phyloP scores from a whole-genome alignment of 495 filamentous ascomycete species.

The Aspergillus olivimuriae region DNA sequence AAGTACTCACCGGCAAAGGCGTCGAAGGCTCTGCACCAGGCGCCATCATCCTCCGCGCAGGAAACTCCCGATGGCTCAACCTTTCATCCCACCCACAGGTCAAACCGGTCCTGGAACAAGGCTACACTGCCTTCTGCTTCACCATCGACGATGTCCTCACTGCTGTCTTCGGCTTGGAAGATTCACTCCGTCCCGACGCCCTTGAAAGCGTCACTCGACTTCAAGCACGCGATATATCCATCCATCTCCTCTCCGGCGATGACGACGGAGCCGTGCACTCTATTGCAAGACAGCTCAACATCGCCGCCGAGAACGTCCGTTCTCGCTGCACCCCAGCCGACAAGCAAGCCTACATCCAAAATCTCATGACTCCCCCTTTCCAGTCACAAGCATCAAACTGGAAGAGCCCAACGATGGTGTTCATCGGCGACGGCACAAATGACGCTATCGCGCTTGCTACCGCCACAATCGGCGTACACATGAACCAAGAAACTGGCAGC shows the following conservation, averaged over 20 bases:
- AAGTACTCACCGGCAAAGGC: constrained; percentile 48
- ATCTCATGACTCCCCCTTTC: constrained; percentile 18
- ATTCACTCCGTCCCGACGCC: constrained; percentile 54
- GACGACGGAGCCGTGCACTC: constrained; percentile 51
- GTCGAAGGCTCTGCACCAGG: constrained; percentile 31
- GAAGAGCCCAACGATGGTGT: constrained; percentile 45
- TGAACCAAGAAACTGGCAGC: constrained; percentile 51
- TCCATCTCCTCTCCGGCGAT: constrained; percentile 68
- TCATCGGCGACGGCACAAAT: constrained; percentile 77
- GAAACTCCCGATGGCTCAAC: constrained; percentile 59
- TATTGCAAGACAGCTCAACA: constrained; percentile 47
- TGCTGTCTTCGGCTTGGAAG: constrained; percentile 55
- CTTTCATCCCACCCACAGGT: constrained; percentile 32
- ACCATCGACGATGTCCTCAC: constrained; percentile 41
- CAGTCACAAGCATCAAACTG: constrained; percentile 1
- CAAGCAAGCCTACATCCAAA: constrained; percentile 56
- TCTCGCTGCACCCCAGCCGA: constrained; percentile 52
- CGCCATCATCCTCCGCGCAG: constrained; percentile 43
- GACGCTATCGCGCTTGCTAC: constrained; percentile 68
- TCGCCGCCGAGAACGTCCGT: constrained; percentile 39
- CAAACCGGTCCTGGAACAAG: constrained; percentile 34
- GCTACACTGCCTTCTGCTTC: constrained; percentile 59
- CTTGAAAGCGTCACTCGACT: constrained; percentile 41
- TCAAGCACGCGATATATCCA: constrained; percentile 45
- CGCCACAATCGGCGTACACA: constrained; percentile 68